Evolutionary conservation across 208 protist genomes (phyloP).

Genomic region (Leishmania gerbilli): DNA sequence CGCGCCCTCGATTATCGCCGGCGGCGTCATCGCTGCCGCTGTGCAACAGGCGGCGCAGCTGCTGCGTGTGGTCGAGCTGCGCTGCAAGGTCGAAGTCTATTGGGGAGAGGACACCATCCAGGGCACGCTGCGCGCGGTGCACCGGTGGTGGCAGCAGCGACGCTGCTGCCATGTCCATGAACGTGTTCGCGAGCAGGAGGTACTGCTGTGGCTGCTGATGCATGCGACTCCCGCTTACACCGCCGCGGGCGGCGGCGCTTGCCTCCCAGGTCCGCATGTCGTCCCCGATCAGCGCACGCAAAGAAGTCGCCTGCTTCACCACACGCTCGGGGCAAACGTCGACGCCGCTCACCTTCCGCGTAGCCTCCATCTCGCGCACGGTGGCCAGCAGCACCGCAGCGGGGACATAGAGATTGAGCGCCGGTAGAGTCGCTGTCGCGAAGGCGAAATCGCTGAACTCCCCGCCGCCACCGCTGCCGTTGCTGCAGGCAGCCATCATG

Average conservation of each 20-base stretch:
- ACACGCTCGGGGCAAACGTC: neutral
- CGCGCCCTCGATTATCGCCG: too few relatives aligned
- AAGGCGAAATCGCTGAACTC: neutral
- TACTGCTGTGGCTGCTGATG: slow-evolving; percentile 5
- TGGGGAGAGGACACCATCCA: slow-evolving; percentile 28
- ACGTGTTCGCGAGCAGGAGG: neutral
- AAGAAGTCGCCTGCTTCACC: slow-evolving; percentile 5
- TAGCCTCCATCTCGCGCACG: neutral
- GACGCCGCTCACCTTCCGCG: neutral
- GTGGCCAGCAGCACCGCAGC: slow-evolving; percentile 2
- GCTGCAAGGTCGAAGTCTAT: slow-evolving; percentile 37
- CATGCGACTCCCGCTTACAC: neutral
- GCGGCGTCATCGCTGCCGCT: neutral
- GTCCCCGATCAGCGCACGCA: slow-evolving; percentile 31
- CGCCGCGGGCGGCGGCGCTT: neutral
- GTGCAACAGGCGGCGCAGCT: slow-evolving; percentile 30
- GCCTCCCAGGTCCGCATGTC: slow-evolving; percentile 25
- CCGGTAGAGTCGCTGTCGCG: slow-evolving; percentile 5
- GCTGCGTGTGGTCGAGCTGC: slow-evolving; percentile 38
- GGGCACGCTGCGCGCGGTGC: slow-evolving; percentile 14
- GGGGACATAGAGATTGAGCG: slow-evolving; percentile 29
- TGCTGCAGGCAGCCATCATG: slow-evolving; percentile 13
- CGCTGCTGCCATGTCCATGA: neutral
- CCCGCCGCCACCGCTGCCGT: neutral
- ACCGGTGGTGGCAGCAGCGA: slow-evolving; percentile 7